Percentiles rank a stretch among this genome's conserved stretches.
Evolutionary conservation across 2,329 filamentous ascomycete species (phyloP).

Genomic region (Cordyceps militaris): DNA sequence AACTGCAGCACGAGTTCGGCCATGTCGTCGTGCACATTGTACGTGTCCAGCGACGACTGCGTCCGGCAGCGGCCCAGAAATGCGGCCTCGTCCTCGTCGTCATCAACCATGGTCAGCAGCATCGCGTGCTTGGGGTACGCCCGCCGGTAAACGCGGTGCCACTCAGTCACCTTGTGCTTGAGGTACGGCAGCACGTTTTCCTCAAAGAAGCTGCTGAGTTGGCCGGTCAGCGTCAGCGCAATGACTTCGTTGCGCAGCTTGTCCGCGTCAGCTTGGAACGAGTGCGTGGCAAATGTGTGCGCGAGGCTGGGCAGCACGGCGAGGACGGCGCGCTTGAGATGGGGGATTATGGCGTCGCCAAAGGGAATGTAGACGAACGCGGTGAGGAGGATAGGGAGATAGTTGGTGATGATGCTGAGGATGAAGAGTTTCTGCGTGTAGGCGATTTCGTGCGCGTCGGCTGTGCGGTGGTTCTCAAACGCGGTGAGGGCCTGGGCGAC

Average conservation of each 20-base stretch:
- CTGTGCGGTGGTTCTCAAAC: slow-evolving; percentile 70
- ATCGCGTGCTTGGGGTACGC: slow-evolving; percentile 32
- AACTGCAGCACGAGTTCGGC: slow-evolving; percentile 69
- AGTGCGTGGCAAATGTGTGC: slow-evolving; percentile 42
- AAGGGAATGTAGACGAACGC: slow-evolving; percentile 77
- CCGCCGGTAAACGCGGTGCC: slow-evolving; percentile 35
- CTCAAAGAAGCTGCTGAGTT: slow-evolving; percentile 63
- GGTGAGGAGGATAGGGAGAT: slow-evolving; percentile 67
- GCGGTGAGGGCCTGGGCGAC: slow-evolving; percentile 58
- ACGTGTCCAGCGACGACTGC: slow-evolving; percentile 59
- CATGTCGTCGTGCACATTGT: slow-evolving; percentile 67
- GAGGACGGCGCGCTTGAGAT: slow-evolving; percentile 53
- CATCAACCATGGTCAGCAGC: slow-evolving; percentile 42
- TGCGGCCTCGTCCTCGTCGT: slow-evolving; percentile 54
- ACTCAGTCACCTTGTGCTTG: slow-evolving; percentile 49
- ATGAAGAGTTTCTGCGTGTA: slow-evolving; percentile 69
- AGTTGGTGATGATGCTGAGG: slow-evolving; percentile 74
- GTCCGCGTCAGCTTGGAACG: slow-evolving; percentile 59
- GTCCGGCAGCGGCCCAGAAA: slow-evolving; percentile 59
- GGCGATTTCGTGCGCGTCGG: slow-evolving; percentile 60
- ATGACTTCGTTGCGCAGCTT: slow-evolving; percentile 66
- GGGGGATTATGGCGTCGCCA: slow-evolving; percentile 58
- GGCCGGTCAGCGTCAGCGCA: slow-evolving; percentile 66
- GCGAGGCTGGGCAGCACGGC: slow-evolving; percentile 39
- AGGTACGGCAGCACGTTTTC: slow-evolving; percentile 64